Evolutionary conservation across 2,329 filamentous ascomycete species (phyloP).

Genomic region (Chrysosphaeria jannelii): DNA sequence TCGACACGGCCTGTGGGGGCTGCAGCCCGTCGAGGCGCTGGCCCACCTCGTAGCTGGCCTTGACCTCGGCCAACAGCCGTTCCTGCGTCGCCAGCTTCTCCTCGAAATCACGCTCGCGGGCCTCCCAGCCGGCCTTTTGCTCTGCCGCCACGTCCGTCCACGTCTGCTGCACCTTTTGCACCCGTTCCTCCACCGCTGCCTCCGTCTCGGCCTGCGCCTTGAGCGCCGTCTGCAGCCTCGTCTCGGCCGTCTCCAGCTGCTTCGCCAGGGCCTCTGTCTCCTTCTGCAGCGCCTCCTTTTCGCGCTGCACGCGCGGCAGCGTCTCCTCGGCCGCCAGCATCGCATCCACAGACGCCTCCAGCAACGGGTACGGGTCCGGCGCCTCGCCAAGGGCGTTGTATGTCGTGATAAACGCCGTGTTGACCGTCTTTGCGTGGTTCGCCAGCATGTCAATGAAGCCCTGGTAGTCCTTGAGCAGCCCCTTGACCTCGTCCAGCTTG

Average conservation of each 20-base stretch:
- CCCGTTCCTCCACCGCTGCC: conserved; percentile 42
- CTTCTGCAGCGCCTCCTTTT: conserved; percentile 66
- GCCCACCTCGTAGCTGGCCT: conserved; percentile 89
- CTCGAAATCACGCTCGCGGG: conserved; percentile 64
- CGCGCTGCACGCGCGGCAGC: conserved; percentile 59
- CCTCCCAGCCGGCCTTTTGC: conserved; percentile 87
- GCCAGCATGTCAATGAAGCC: conserved; percentile 89
- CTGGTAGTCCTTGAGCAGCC: conserved; percentile 78
- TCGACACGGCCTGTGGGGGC: conserved; percentile 43
- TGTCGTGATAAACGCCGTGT: conserved; percentile 71
- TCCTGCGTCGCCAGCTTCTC: conserved; percentile 92
- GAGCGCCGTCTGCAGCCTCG: conserved; percentile 49
- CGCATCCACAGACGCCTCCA: conserved; percentile 88
- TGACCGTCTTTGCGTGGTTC: conserved; percentile 82
- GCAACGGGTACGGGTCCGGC: conserved; percentile 80
- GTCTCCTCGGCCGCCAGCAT: conserved; percentile 80
- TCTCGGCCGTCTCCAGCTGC: conserved; percentile 61
- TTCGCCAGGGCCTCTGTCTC: conserved; percentile 44
- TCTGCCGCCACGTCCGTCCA: conserved; percentile 78
- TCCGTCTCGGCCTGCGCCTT: conserved; percentile 44
- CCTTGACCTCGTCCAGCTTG: conserved; percentile 73
- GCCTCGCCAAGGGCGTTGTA: conserved; percentile 88
- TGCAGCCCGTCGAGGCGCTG: conserved; percentile 47
- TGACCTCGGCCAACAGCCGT: conserved; percentile 70
- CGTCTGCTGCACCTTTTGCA: conserved; percentile 69